Evolutionary conservation across 192 early-diverging fungal species (phyloP).

Genomic region (Pilaira anomala): DNA sequence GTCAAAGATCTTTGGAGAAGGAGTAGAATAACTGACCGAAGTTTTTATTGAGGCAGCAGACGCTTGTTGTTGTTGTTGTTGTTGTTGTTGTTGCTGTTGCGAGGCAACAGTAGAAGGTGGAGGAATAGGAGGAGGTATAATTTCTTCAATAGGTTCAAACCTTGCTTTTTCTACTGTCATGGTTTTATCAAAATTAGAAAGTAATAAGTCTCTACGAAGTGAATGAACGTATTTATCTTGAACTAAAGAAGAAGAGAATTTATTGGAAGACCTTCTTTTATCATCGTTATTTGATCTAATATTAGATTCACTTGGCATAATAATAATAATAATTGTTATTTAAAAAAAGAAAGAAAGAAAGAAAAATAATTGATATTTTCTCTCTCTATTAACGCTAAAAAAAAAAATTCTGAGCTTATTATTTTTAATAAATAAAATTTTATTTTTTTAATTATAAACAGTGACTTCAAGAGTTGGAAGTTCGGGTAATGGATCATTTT

Average conservation of each 20-base stretch:
- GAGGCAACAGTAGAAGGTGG: too few species aligned
- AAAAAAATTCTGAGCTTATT: neutral
- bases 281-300: too few species aligned
- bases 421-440: neutral
- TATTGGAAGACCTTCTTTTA: too few species aligned
- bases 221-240: neutral
- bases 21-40: too few species aligned
- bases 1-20: too few species aligned
- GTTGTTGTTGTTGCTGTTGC: too few species aligned
- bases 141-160: slow-evolving; percentile 17
- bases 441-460: slow-evolving; percentile 9
- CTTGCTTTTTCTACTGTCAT: slow-evolving; percentile 25
- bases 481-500: slow-evolving; percentile 14
- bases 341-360: neutral
- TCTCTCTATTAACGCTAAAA: neutral
- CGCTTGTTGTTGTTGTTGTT: too few species aligned
- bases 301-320: too few species aligned
- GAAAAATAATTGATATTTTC: neutral
- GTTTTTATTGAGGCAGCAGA: too few species aligned
- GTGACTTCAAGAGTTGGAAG: slow-evolving; percentile 18
- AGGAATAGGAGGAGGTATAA: too few species aligned
- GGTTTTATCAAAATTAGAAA: slow-evolving; percentile 27
- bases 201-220: slow-evolving; percentile 19
- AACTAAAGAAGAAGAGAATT: too few species aligned
- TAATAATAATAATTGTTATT: too few species aligned